Evolutionary conservation across 331 rosid species (phyloP), one percentile per base, ranked within the genome.

Genomic region (Arachis monticola): DNA sequence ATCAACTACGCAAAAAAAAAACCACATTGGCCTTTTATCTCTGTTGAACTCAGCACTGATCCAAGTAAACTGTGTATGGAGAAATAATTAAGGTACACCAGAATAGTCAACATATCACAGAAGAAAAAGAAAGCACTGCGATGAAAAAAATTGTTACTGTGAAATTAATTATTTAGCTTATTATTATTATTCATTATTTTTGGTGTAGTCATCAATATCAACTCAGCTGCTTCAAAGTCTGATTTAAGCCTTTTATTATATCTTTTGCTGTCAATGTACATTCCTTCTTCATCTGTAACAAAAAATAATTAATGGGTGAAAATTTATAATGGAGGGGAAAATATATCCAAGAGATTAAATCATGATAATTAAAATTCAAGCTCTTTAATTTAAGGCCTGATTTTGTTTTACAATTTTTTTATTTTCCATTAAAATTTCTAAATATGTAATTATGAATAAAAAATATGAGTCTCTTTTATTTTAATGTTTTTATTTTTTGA

Each of bases 271-370:
- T 84, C 80, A 83, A 67, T 72, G 64, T 11, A 75, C 68, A 82
- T 46, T 89, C 90, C 12, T 61, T 67, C n/a, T 84, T 84, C 93
- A 87, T 86, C 95, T 91, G 83, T 83, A 74, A 74, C 80, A 69
- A 79, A 72, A 35, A 5, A 1, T 45, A 10, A 64, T 62, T 12
- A 8, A 11, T 41, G 0, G 17, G 42, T 40, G 27, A 51, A n/a
- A 27, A 22, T 22, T 22, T 22, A 22, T 22, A 22, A 9, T n/a
- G 10, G 14, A 12, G 58, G 44, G 30, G 9, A 22, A 30, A 35
- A 41, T 6, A 44, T 13, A 1, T 17, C 60, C 7, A 68, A 6
- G 5, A 31, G 12, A 38, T 2, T 11, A 10, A 68, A 68, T 35
- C 51, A 69, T 69, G 38, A 5, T 5, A 44, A 44, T 5, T 53